Evolutionary conservation across 2,329 filamentous ascomycete species (phyloP), one percentile per base, ranked within the genome.

Genomic region (Arthrocladium fulminans): DNA sequence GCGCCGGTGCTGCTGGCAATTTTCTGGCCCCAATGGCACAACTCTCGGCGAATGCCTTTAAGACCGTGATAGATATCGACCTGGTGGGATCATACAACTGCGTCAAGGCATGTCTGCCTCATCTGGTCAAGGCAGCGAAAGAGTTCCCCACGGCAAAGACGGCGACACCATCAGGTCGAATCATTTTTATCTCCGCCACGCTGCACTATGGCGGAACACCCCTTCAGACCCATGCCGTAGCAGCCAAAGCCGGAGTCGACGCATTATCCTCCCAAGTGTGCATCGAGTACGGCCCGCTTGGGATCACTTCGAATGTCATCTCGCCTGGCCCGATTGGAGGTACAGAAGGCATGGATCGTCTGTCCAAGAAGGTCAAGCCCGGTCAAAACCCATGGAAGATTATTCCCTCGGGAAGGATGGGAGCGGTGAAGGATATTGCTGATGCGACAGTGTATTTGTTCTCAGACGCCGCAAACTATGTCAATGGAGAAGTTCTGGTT

Each of bases 41-140:
- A 53, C 77, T 97, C 43, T 88, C 81, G 34, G 70, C 85, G 50
- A 97, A 97, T 63, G 92, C 87, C 2, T 94, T 98, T 80, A 94
- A 89, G 67, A 76, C 86, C 0, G 92, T 98, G 56, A 90, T 97
- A 60, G 92, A 97, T 53, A 98, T 98, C 61, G 92, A 97, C 64
- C 84, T 95, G 2, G 67, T 97, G 29, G 92, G 92, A 25, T 94
- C 86, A 13, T 98, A 86, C 71, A 94, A 97, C 71, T 95, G 88
- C 2, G 75, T 95, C 61, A 97, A 97, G 70, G 88, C 90, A 2
- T 92, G 88, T 1, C 71, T 96, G 27, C 87, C 88, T 0, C 77
- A 94, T 60, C 77, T 98, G 2, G 68, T 88, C 10, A 75, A 80
- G 58, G 94, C 88, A n/a, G 82, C 85, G 1, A 67, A 70, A 27